These are phyloP conservation scores for Blastomyces parvus DNA, from an alignment of 2,329 filamentous ascomycete genomes.

Conservation along the genomic window DNA sequence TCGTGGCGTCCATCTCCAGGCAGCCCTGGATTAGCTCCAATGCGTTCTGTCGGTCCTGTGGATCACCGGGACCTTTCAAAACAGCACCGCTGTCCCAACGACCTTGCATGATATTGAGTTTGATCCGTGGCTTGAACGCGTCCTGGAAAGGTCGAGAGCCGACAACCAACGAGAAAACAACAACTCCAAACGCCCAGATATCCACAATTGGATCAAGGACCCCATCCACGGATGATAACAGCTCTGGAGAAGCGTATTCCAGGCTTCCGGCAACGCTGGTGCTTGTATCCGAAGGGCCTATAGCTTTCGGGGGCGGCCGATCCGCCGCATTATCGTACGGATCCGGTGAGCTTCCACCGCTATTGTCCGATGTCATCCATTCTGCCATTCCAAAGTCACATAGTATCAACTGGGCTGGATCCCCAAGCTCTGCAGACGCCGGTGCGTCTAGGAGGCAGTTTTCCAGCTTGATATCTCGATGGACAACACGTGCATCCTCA, in stretches of 20 bases:
- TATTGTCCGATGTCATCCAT: conserved; percentile 51
- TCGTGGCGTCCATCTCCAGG: conserved; percentile 46
- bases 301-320: conserved; percentile 41
- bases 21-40: conserved; percentile 52
- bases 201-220: conserved; percentile 48
- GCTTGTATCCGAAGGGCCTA: conserved; percentile 47
- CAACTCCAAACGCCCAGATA: conserved; percentile 58
- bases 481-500: conserved; percentile 56
- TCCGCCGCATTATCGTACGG: conserved; percentile 40
- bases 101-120: conserved; percentile 50
- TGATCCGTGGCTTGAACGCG: conserved; percentile 48
- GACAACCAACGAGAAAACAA: conserved; percentile 52
- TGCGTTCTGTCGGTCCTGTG: conserved; percentile 34
- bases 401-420: conserved; percentile 46
- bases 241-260: conserved; percentile 44
- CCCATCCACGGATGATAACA: conserved; percentile 33
- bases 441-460: conserved; percentile 49
- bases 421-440: conserved; percentile 37
- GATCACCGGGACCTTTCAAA: conserved; percentile 33
- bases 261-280: conserved; percentile 53
- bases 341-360: conserved; percentile 39
- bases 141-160: conserved; percentile 55
- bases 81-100: conserved; percentile 49
- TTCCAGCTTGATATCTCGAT: conserved; percentile 60
- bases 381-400: conserved; percentile 64